Percentiles rank a stretch among this genome's conserved stretches.
Evolutionary conservation across 495 filamentous ascomycete genomes (phyloP).

Genomic region (Neurospora terricola): DNA sequence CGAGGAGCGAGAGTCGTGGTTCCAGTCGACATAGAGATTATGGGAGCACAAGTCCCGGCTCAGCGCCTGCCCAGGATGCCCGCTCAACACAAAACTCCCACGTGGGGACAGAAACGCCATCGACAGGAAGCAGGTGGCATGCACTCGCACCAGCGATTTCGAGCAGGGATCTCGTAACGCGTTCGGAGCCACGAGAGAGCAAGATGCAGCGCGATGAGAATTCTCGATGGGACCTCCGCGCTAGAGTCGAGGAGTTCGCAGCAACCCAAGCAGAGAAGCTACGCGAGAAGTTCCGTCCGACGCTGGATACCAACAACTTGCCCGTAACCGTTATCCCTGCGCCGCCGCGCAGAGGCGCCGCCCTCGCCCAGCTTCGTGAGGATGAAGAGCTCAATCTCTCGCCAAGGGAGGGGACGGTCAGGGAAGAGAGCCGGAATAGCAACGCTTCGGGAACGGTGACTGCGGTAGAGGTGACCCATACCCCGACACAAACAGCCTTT

Average conservation of each 20-base stretch:
- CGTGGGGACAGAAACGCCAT: not conserved
- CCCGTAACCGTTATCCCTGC: conserved; percentile 42
- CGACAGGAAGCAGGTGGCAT: conserved; percentile 16
- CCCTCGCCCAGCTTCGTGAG: conserved; percentile 32
- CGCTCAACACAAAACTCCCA: conserved; percentile 3
- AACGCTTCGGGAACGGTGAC: conserved; percentile 3
- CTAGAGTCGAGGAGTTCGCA: conserved; percentile 38
- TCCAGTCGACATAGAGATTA: conserved; percentile 21
- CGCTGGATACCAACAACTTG: conserved; percentile 37
- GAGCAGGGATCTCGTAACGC: conserved; percentile 17
- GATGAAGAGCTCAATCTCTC: conserved; percentile 24
- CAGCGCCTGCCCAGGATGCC: conserved; percentile 6
- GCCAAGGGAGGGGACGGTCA: not conserved
- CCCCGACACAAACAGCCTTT: not conserved
- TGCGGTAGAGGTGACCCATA: not conserved
- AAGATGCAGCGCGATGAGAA: not conserved
- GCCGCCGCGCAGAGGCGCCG: conserved; percentile 34
- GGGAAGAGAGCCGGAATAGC: conserved; percentile 3
- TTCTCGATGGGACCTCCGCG: conserved; percentile 32
- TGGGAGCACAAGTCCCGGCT: conserved; percentile 4
- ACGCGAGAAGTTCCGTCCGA: conserved; percentile 33
- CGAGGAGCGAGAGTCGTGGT: conserved; percentile 23
- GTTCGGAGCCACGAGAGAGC: not conserved
- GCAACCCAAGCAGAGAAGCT: conserved; percentile 36
- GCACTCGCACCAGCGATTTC: conserved; percentile 11